Base-by-base conservation (phyloP, 768 basidiomycete species). In the Leccinum variicolor region DNA sequence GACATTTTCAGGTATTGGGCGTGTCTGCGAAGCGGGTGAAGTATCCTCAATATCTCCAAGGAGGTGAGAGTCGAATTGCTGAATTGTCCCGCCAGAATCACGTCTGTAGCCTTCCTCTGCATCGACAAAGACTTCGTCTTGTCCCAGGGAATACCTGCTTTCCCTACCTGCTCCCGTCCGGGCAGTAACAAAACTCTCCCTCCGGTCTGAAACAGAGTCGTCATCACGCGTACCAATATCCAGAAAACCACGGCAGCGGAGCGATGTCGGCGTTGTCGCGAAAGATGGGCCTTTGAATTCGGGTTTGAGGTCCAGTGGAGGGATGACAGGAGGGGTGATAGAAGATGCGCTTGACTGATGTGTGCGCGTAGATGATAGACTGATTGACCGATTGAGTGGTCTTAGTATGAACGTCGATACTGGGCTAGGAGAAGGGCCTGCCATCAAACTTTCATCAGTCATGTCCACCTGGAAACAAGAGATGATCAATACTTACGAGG, bases 301-400 rank as follows among this genome's bases (percentile, higher is more conserved):
- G 14, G 84, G 84, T 29, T 77, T 76, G 19, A 85, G 69, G 65
- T 87, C 84, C 33, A 87, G 71, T 4, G 85, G 82, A 4, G 84
- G 83, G 41, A 89, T 83, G 19, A 70, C 73, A 1, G 85, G 84
- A 4, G 73, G 76, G 21, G 75, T 64, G 57, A 69, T 65, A 60
- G 68, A 61, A 15, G 77, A 80, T 14, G 64, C 64, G 14, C 73
- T 73, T 4, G 84, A 83, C 34, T 76, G 69, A 55, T 85, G 81
- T 1, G 83, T 85, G 46, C 79, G 79, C 15, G 84, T 84, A 2
- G 87, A 89, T 1, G 80, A 81, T 57, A 86, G 78, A 25, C 85
- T 87, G 45, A 81, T 74, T 6, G 87, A 84, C 33, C 87, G 77
- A 64, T 87, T 89, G 56, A 89, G 70, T 13, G 82, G 84, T 3